Base-by-base conservation (phyloP, 441 rosid genomes). In the Aquilaria agallochum region DNA sequence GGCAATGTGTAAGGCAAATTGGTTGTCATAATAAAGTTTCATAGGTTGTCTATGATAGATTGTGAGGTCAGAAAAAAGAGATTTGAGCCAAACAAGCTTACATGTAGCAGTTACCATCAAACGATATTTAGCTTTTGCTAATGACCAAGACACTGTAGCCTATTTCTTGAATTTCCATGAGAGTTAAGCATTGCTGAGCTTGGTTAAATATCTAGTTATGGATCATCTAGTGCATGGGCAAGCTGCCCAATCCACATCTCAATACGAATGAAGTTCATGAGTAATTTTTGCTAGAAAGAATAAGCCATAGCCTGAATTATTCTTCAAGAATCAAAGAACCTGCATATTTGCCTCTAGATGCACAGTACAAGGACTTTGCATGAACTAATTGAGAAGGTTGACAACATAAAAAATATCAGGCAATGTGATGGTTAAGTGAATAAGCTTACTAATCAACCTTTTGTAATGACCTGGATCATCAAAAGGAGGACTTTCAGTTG, bases 81-180 rank as follows among this genome's bases (percentile, higher is more conserved):
- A 10, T n/a, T 32, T 20, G 2, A 63, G 11, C 67, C 45, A 63
- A 1, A 49, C 6, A 1, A 50, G 9, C 15, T 61, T 55, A 3
- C 36, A 3, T 5, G 31, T 9, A 2, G 65, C 9, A 2, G 3
- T 0, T 2, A 45, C 27, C 45, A 61, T 31, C 4, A 14, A 14
- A 0, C 31, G 3, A n/a, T 61, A 61, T 14, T 61, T 55, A 2
- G 65, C 65, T 32, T 61, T 55, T 3, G 65, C 56, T 0, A 31
- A 31, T 0, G 65, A 50, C 8, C 56, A 45, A 33, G 65, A 61
- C 2, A 61, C 56, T 1, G 2, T 15, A 1, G 12, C 3, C 3
- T 64, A 59, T 13, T 54, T 53, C 27, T 64, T 44, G 1, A 42
- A 3, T 10, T 15, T 36, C 54, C 67, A 64, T 3, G 55, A 27